A percentile compares a stretch with the other conserved stretches of the same genome.
phyloP scores from a whole-genome alignment of 768 basidiomycete genomes.

The Clitopilus passeckerianus region DNA sequence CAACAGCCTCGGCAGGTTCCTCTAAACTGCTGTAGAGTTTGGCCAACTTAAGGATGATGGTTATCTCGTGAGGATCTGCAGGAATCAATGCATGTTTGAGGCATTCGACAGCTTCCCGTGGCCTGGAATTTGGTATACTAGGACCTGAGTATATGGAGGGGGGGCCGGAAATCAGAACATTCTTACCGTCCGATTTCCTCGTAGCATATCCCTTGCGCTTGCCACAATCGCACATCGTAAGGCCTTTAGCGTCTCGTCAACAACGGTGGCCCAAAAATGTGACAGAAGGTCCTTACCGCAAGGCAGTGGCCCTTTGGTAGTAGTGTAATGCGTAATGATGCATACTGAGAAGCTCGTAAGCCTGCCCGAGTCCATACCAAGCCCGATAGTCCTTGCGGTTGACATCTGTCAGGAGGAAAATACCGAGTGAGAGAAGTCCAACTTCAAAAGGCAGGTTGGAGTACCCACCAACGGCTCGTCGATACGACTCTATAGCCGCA shows the following conservation, averaged over 20 bases:
- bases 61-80: slow-evolving; percentile 72
- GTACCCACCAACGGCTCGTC: slow-evolving; percentile 86
- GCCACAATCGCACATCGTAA: slow-evolving; percentile 95
- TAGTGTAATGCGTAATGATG: slow-evolving; percentile 95
- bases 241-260: slow-evolving; percentile 46
- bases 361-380: slow-evolving; percentile 98
- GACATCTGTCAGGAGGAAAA: slow-evolving; percentile 56
- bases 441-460: background rate
- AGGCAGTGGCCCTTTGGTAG: slow-evolving; percentile 91
- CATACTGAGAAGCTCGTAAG: slow-evolving; percentile 96
- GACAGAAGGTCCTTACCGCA: slow-evolving; percentile 48
- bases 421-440: background rate
- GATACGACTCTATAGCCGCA: slow-evolving; percentile 96
- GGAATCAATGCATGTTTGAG: slow-evolving; percentile 85
- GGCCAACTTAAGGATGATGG: slow-evolving; percentile 70
- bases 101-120: slow-evolving; percentile 86
- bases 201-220: slow-evolving; percentile 90
- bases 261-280: background rate
- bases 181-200: slow-evolving; percentile 82
- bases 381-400: slow-evolving; percentile 96
- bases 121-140: slow-evolving; percentile 35
- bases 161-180: background rate
- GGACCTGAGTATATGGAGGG: background rate
- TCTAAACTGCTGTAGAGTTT: slow-evolving; percentile 62
- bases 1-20: slow-evolving; percentile 63